Base-by-base conservation (phyloP, 2,329 filamentous ascomycete genomes). In the Pseudopithomyces chartarum region DNA sequence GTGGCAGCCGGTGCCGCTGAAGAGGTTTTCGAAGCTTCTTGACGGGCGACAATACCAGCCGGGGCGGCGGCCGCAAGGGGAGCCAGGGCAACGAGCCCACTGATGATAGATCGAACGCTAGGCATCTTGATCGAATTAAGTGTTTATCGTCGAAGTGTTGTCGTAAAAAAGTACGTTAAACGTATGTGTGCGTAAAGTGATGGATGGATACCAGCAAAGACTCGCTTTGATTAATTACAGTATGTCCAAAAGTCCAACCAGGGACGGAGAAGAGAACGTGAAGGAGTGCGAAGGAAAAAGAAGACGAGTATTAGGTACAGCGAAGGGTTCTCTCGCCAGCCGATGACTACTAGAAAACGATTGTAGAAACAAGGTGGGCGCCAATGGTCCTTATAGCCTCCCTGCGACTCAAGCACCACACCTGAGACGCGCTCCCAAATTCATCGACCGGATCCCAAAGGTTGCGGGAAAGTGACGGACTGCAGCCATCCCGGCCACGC, bases 211-310 rank as follows among this genome's bases (percentile, higher is more conserved):
- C 70, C 67, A 74, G 71, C 72, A 76, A 75, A 73, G 68, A 66
- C 70, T 73, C 59, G 72, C 67, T 75, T 73, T 73, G 70, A 65
- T 65, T 66, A 57, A 75, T 72, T 75, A 73, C 66, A 65, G 71
- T 69, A 65, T 64, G 67, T 59, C 66, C 60, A 61, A 64, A 64
- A 66, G 73, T 76, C 73, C 73, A 76, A 72, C 73, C 73, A 76
- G 73, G 73, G 73, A 76, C 73, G 59, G 63, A 63, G 67, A 74
- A 71, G 62, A 59, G 64, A 70, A 74, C 59, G 42, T 61, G 65
- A 69, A 74, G 74, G 71, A 75, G 63, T 69, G 73, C 64, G 53
- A 39, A 29, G 26, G 56, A n/a, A n/a, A n/a, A n/a, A n/a, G n/a
- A n/a, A n/a, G n/a, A n/a, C n/a, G 56, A 63, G 60, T 71, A 74